These are phyloP conservation scores for Fusarium odoratissimum DNA, from an alignment of 2,329 filamentous ascomycete species.

Conservation along the genomic window DNA sequence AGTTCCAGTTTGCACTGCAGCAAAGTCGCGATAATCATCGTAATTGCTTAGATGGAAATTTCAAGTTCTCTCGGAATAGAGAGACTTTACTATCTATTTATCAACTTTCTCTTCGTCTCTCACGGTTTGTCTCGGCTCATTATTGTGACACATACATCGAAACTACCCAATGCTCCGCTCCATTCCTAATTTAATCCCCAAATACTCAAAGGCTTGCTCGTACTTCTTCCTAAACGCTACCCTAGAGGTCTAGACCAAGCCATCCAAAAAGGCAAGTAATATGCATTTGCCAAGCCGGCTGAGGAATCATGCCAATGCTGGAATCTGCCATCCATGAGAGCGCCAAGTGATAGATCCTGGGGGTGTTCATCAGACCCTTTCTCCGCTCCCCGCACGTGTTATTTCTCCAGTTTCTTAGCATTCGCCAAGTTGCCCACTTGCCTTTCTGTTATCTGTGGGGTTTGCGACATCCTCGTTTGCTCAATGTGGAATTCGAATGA, in stretches of 20 bases:
- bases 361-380: not conserved
- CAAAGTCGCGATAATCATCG: fast-evolving
- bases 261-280: not conserved
- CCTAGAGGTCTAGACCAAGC: not conserved
- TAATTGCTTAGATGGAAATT: fast-evolving
- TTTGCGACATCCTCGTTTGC: not conserved
- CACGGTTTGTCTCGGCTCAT: too few species aligned
- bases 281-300: not conserved
- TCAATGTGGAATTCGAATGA: not conserved
- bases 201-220: not conserved
- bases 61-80: fast-evolving
- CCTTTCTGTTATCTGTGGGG: not conserved
- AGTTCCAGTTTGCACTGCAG: not conserved
- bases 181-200: not conserved
- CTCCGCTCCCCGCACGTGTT: not conserved
- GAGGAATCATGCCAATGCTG: not conserved
- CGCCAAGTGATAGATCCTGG: not conserved
- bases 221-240: too few species aligned
- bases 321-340: not conserved
- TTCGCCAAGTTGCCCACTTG: conserved; percentile 55
- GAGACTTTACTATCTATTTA: not conserved
- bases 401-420: not conserved
- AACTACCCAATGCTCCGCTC: not conserved
- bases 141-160: too few species aligned
- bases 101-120: not conserved